Base-by-base conservation (phyloP, 208 protist species). In the Vickermania spadyakhi region DNA sequence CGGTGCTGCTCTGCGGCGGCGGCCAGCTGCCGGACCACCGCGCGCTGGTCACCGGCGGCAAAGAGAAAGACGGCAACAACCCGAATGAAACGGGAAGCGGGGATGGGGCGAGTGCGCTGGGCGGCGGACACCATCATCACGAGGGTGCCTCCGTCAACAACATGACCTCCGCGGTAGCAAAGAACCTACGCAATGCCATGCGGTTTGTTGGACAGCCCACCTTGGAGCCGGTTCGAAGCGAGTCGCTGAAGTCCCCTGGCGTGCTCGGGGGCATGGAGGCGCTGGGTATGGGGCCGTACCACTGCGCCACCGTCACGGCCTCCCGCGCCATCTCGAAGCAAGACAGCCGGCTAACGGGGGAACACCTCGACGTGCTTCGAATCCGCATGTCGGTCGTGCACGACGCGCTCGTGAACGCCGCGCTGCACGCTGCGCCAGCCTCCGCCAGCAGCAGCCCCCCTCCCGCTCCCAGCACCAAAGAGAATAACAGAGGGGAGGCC, bases 131-230 rank as follows among this genome's bases (percentile, higher is more conserved):
- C 62, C 1, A 76, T 18, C 36, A 45, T 18, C 11, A 74, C 54
- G 86, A 88, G 31, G 64, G 60, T 0, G 66, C 62, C 1, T 89
- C 85, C 7, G 66, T 67, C 36, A 85, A 78, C 27, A 90, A 88
- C 59, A 61, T 88, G 7, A 89, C 82, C 2, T 81, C 81, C 7
- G 73, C 79, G 5, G 84, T 90, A 58, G 79, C 86, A 50, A 77
- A 82, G 29, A 79, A 78, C 1, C 63, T 93, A 55, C 70, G 71
- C 2, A 70, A 68, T 13, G 86, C 78, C n/a, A 86, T 74, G 28
- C 79, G 86, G 41, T 71, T 76, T 22, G 72, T 82, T 1, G 86
- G 86, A 2, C 86, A 93, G 72, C 86, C 86, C 30, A 93, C 86
- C 26, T 64, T 93, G 49, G 67, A 77, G 59, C 42, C 72, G 18